These are phyloP conservation scores for Craterostigma plantagineum DNA, from an alignment of 257 asterid genomes.

Conservation along the genomic window DNA sequence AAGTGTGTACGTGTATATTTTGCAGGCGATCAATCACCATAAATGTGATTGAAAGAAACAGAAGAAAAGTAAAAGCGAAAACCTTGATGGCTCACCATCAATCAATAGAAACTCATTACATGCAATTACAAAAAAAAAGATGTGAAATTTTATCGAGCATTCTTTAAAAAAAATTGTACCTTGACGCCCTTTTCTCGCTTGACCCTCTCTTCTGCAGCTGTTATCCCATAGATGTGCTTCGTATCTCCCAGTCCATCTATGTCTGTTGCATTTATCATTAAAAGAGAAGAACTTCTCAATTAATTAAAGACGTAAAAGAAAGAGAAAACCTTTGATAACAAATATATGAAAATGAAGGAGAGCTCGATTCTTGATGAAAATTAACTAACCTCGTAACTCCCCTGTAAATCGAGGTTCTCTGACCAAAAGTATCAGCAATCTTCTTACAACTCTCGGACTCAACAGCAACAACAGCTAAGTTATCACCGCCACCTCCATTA, in stretches of 20 bases:
- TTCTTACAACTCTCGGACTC: slow-evolving; percentile 44
- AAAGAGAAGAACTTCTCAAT: too few species aligned
- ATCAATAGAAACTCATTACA: background rate
- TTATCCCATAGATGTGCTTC: slow-evolving; percentile 99
- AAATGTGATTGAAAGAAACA: slow-evolving; percentile 17
- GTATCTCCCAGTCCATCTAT: slow-evolving; percentile 99
- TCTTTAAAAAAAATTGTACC: slow-evolving; percentile 24
- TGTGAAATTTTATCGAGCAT: too few species aligned
- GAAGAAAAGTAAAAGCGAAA: slow-evolving; percentile 2
- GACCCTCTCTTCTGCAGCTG: slow-evolving; percentile 97
- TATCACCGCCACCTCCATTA: slow-evolving; percentile 8
- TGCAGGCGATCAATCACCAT: slow-evolving; percentile 54
- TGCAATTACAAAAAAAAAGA: background rate
- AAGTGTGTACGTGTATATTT: slow-evolving; percentile 11
- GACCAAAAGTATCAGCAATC: slow-evolving; percentile 67
- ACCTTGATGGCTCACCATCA: too few species aligned
- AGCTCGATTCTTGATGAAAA: too few species aligned
- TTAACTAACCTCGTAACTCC: slow-evolving; percentile 71
- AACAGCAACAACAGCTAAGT: slow-evolving; percentile 16
- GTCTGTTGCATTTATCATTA: too few species aligned
- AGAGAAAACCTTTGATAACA: too few species aligned
- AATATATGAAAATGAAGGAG: too few species aligned
- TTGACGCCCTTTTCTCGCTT: slow-evolving; percentile 99
- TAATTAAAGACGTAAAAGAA: too few species aligned
- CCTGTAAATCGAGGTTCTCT: slow-evolving; percentile 85